A percentile compares a stretch with the other conserved stretches of the same genome.
These are phyloP conservation scores for Neonectria ditissima DNA, from an alignment of 2,329 filamentous ascomycete species.

Conservation along the genomic window DNA sequence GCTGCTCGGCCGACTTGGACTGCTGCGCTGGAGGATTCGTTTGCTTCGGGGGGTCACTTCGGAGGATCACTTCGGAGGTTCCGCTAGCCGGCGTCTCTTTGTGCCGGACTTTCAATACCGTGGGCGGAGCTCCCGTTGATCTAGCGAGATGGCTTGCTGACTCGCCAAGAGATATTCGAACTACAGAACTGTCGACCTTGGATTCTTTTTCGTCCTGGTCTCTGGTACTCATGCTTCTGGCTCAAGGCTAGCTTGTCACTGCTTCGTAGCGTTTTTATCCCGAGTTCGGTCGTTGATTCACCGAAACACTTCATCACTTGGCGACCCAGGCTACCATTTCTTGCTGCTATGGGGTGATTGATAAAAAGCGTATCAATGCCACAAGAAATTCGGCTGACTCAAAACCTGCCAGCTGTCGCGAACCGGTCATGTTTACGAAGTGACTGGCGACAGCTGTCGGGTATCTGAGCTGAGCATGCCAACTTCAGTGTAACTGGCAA, in stretches of 20 bases:
- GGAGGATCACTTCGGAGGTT: slow-evolving; percentile 6
- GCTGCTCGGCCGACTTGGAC: background rate
- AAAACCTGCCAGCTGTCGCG: background rate
- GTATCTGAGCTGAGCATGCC: background rate
- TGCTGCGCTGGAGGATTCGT: background rate
- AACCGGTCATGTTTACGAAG: background rate
- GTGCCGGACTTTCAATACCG: background rate
- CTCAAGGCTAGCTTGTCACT: background rate
- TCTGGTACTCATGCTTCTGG: background rate
- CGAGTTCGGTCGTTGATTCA: background rate
- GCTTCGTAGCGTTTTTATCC: background rate
- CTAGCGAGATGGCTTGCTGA: background rate
- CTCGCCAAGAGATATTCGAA: background rate
- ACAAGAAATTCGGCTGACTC: too few species aligned
- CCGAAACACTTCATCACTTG: background rate
- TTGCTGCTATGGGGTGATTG: background rate
- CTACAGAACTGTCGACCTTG: background rate
- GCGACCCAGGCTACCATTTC: background rate
- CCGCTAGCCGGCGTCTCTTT: background rate
- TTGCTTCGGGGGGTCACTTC: background rate
- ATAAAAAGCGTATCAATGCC: background rate
- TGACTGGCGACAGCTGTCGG: background rate
- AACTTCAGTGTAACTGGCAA: background rate
- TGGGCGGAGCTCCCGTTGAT: slow-evolving; percentile 5
- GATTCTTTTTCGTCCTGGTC: too few species aligned